phyloP scores from a whole-genome alignment of 768 basidiomycete species.

The Serendipita sp. region DNA sequence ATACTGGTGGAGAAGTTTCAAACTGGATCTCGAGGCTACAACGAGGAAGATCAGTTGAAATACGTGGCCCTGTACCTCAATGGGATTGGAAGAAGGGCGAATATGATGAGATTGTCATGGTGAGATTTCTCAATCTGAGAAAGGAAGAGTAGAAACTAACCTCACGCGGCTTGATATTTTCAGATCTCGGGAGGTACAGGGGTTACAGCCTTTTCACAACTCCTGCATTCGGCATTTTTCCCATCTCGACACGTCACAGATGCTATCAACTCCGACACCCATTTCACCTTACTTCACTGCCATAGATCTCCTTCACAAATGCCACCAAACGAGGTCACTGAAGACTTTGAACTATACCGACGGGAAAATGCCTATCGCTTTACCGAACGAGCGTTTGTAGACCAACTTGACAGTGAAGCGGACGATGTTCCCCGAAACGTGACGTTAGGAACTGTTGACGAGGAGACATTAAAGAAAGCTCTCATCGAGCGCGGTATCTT shows the following conservation, averaged over 20 bases:
- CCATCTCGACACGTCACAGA: conserved; percentile 11
- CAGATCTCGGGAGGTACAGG: conserved; percentile 83
- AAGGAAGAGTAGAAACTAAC: not conserved
- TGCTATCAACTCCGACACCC: conserved; percentile 23
- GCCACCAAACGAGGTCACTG: conserved; percentile 48
- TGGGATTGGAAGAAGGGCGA: conserved; percentile 37
- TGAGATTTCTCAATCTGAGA: conserved; percentile 12
- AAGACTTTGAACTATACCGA: conserved; percentile 34
- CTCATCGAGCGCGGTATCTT: conserved; percentile 19
- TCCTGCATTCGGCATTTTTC: conserved; percentile 41
- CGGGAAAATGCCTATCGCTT: conserved; percentile 38
- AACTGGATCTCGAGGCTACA: conserved; percentile 64
- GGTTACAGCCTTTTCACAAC: conserved; percentile 70
- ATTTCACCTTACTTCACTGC: conserved; percentile 58
- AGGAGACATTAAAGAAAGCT: conserved; percentile 28
- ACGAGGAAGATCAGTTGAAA: conserved; percentile 50
- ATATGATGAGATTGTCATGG: conserved; percentile 76
- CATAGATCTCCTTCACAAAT: conserved; percentile 45
- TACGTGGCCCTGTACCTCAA: conserved; percentile 60
- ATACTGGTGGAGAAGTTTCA: conserved; percentile 62
- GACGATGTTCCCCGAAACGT: conserved; percentile 17
- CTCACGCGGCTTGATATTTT: not conserved
- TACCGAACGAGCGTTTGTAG: conserved; percentile 45
- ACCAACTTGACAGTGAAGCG: conserved; percentile 19
- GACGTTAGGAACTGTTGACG: conserved; percentile 39